A percentile compares a stretch with the other conserved stretches of the same genome.
Conservation (phyloP, 345 rosid species). For the Rubroshorea leprosula region DNA sequence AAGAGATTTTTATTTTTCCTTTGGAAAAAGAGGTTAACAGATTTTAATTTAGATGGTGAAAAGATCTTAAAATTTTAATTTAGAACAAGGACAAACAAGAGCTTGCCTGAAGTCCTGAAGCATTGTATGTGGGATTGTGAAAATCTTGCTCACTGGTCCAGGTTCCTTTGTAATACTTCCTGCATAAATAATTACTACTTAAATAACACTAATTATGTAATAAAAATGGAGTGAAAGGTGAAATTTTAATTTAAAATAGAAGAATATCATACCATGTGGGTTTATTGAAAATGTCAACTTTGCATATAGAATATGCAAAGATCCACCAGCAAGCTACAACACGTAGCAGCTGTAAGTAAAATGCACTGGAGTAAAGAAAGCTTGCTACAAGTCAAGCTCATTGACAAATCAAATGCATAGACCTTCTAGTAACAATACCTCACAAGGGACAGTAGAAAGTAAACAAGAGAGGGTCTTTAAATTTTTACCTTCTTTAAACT, state of each 20-base stretch:
- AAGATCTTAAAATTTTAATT: too few relatives aligned
- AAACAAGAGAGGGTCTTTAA: background rate
- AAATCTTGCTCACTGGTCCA: conserved; percentile 97
- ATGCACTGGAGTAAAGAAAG: background rate
- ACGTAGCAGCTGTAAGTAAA: conserved; percentile 1
- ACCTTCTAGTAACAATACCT: background rate
- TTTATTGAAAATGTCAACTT: conserved; percentile 49
- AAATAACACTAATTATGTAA: background rate
- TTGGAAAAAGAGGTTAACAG: too few relatives aligned
- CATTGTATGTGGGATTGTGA: conserved; percentile 90
- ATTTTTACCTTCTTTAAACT: conserved; percentile 37
- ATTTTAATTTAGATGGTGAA: too few relatives aligned
- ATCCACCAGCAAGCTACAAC: conserved; percentile 44
- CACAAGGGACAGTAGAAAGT: background rate
- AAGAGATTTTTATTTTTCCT: too few relatives aligned
- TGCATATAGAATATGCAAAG: conserved; percentile 45
- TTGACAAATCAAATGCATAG: background rate
- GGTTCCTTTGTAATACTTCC: conserved; percentile 90
- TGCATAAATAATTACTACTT: conserved; percentile 19
- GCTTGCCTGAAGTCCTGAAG: conserved; percentile 73
- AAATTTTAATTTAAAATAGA: background rate
- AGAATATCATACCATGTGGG: conserved; percentile 28
- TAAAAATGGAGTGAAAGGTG: background rate
- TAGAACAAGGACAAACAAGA: background rate
- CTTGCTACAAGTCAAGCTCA: background rate